Evolutionary conservation across 2,329 filamentous ascomycete genomes (phyloP).

Genomic region (Xylariaceae sp.): DNA sequence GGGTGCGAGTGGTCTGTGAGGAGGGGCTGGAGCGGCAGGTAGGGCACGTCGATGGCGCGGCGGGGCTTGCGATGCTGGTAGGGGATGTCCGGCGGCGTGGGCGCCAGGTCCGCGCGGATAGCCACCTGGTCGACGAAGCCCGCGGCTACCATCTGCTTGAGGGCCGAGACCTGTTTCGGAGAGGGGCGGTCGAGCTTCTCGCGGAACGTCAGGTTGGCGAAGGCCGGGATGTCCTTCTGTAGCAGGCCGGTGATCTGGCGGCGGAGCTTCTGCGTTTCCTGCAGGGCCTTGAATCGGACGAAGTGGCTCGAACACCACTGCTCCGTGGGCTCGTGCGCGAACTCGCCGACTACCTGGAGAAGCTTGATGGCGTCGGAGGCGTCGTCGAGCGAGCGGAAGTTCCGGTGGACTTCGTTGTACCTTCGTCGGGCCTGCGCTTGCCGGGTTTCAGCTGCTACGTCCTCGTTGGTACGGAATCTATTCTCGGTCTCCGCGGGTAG

Average conservation of each 20-base stretch:
- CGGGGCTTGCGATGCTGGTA: slow-evolving; percentile 69
- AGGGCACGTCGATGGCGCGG: slow-evolving; percentile 90
- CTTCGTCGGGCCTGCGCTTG: slow-evolving; percentile 64
- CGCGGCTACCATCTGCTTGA: slow-evolving; percentile 89
- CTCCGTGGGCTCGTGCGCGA: slow-evolving; percentile 72
- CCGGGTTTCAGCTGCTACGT: slow-evolving; percentile 71
- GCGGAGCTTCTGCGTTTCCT: slow-evolving; percentile 82
- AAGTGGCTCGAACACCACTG: slow-evolving; percentile 82
- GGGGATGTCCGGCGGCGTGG: slow-evolving; percentile 69
- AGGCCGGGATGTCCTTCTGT: slow-evolving; percentile 71
- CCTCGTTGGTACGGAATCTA: slow-evolving; percentile 60
- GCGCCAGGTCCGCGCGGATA: slow-evolving; percentile 85
- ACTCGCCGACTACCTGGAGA: slow-evolving; percentile 85
- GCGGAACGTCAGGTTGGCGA: slow-evolving; percentile 56
- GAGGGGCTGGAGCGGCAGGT: slow-evolving; percentile 79
- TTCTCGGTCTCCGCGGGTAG: slow-evolving; percentile 47
- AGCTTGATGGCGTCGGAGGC: slow-evolving; percentile 88
- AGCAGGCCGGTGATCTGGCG: slow-evolving; percentile 82
- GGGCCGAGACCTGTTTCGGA: slow-evolving; percentile 70
- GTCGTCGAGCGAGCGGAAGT: slow-evolving; percentile 80
- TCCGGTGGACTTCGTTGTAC: slow-evolving; percentile 73
- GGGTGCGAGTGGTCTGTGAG: slow-evolving; percentile 44
- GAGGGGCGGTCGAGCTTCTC: slow-evolving; percentile 62
- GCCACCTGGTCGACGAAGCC: slow-evolving; percentile 95
- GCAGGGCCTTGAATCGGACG: slow-evolving; percentile 82